These are phyloP conservation scores for Claviceps pazoutovae DNA, from an alignment of 2,329 filamentous ascomycete genomes.

Conservation along the genomic window DNA sequence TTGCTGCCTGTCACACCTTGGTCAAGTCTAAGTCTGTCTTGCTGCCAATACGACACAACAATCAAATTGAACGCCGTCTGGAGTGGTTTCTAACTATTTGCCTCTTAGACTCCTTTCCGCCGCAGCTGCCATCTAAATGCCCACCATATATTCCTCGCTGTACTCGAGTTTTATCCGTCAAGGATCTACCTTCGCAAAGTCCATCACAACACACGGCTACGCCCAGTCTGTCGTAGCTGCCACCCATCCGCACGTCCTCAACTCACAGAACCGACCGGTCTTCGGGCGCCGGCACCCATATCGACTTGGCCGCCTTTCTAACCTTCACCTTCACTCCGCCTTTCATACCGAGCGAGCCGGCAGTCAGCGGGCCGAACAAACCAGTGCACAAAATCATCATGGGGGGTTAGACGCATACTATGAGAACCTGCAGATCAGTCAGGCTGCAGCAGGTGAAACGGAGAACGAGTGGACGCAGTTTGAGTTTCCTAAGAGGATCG, in stretches of 20 bases:
- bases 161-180: constrained; percentile 83
- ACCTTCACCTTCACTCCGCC: constrained; percentile 58
- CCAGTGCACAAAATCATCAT: constrained; percentile 38
- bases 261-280: constrained; percentile 53
- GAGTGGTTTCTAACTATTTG: neutral
- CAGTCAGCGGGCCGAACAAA: constrained; percentile 40
- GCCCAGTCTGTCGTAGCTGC: constrained; percentile 94
- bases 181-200: constrained; percentile 74
- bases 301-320: constrained; percentile 38
- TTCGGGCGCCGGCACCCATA: constrained; percentile 45
- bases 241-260: constrained; percentile 65
- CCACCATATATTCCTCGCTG: constrained; percentile 53
- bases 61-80: neutral
- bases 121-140: constrained; percentile 77
- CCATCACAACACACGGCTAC: constrained; percentile 93
- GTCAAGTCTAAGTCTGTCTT: too few species aligned
- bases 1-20: neutral
- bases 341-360: constrained; percentile 50
- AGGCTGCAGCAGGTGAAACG: constrained; percentile 40
- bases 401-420: constrained; percentile 79
- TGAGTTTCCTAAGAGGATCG: constrained; percentile 75
- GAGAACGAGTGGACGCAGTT: constrained; percentile 85
- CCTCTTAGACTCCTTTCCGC: constrained; percentile 36
- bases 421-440: constrained; percentile 72
- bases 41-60: too few species aligned